Evolutionary conservation across 164 flowering plant species (phyloP).

Genomic region (Euptelea pleiosperma): DNA sequence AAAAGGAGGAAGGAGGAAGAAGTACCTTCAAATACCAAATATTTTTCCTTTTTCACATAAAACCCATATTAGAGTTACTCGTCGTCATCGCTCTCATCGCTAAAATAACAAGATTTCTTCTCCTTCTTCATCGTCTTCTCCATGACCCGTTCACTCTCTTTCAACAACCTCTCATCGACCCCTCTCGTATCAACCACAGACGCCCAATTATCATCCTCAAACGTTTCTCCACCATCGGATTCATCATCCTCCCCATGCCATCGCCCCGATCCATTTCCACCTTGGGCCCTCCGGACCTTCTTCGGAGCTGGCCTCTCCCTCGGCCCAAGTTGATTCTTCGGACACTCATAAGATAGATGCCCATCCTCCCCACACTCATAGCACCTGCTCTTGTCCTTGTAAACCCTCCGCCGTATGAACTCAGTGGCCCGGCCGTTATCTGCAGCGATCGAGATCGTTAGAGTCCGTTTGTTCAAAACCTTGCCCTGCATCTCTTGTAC

Average conservation of each 20-base stretch:
- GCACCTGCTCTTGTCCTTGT: slow-evolving; percentile 83
- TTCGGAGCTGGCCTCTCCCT: slow-evolving; percentile 73
- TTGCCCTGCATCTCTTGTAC: slow-evolving; percentile 66
- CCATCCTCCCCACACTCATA: slow-evolving; percentile 89
- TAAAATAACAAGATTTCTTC: slow-evolving; percentile 70
- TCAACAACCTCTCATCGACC: slow-evolving; percentile 47
- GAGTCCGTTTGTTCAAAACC: slow-evolving; percentile 62
- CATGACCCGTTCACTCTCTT: slow-evolving; percentile 12
- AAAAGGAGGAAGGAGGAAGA: background rate
- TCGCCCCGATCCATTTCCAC: slow-evolving; percentile 14
- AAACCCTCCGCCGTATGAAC: slow-evolving; percentile 71
- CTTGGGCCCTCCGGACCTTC: slow-evolving; percentile 34
- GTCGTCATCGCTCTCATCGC: slow-evolving; percentile 90
- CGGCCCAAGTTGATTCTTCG: slow-evolving; percentile 67
- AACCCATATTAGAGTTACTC: slow-evolving; percentile 28
- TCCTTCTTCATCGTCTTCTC: slow-evolving; percentile 39
- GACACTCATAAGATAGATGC: slow-evolving; percentile 90
- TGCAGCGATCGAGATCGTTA: slow-evolving; percentile 63
- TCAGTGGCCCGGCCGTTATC: slow-evolving; percentile 88
- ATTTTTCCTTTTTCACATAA: background rate
- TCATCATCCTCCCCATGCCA: slow-evolving; percentile 24
- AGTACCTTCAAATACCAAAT: background rate
- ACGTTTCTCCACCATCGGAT: slow-evolving; percentile 34
- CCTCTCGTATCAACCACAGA: slow-evolving; percentile 76
- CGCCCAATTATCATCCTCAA: slow-evolving; percentile 82